A percentile compares a stretch with the other conserved stretches of the same genome.
Evolutionary conservation across 1,139 yeast genomes (phyloP).

Genomic region (Taphrina deformans): DNA sequence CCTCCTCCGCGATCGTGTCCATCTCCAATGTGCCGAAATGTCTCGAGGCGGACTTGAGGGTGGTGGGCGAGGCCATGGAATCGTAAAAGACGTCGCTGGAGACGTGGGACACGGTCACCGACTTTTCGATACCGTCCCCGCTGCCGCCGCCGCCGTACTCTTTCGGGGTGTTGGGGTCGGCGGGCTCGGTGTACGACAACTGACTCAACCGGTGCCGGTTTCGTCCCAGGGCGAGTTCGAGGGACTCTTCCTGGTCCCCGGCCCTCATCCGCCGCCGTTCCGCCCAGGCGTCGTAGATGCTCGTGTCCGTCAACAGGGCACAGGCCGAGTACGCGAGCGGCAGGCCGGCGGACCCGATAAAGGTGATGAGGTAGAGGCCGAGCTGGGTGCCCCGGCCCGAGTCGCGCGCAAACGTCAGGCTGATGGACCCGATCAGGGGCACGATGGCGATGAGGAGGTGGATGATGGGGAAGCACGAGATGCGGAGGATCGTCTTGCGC

Average conservation of each 20-base stretch:
- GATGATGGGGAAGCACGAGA: slow-evolving; percentile 16
- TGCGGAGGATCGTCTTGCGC: slow-evolving; percentile 16
- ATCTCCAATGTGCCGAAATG: not conserved
- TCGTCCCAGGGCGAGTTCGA: slow-evolving; percentile 22
- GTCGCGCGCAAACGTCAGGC: slow-evolving; percentile 8
- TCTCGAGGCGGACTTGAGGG: not conserved
- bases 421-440: slow-evolving; percentile 15
- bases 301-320: slow-evolving; percentile 28
- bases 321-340: slow-evolving; percentile 26
- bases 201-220: slow-evolving; percentile 19
- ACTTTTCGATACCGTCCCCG: not conserved
- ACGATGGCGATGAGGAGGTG: slow-evolving; percentile 21
- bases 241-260: slow-evolving; percentile 7
- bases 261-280: slow-evolving; percentile 2
- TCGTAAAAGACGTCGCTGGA: not conserved
- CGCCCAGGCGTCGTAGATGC: slow-evolving; percentile 14
- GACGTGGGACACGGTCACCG: not conserved
- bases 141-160: not conserved
- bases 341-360: slow-evolving; percentile 23
- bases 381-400: not conserved
- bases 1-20: slow-evolving; percentile 4
- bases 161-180: not conserved
- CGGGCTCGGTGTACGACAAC: not conserved
- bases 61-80: not conserved
- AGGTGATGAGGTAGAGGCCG: slow-evolving; percentile 12